phyloP scores from a whole-genome alignment of 805 yeast genomes.

The Yarrowia porcina region DNA sequence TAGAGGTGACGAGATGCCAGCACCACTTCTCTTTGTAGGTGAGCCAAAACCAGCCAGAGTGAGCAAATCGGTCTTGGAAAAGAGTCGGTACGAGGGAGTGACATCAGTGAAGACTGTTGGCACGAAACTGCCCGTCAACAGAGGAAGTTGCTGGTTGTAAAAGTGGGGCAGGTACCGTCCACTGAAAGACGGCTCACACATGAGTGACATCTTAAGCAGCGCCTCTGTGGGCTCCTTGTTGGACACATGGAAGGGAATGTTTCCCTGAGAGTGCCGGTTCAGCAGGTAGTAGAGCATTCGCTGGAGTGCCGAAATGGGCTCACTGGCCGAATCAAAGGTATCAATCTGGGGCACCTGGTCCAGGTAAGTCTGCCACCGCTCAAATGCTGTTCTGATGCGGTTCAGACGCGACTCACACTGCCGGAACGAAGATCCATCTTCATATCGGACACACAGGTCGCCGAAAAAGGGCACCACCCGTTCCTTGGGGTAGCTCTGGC shows the following conservation, averaged over 20 bases:
- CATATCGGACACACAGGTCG: conserved; percentile 60
- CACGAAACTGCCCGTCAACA: conserved; percentile 59
- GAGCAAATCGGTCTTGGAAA: conserved; percentile 50
- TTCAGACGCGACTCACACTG: conserved; percentile 65
- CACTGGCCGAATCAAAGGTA: conserved; percentile 35
- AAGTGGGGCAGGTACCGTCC: conserved; percentile 47
- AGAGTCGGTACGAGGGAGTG: conserved; percentile 54
- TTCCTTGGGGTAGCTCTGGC: conserved; percentile 67
- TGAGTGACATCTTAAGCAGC: conserved; percentile 62
- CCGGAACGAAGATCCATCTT: conserved; percentile 42
- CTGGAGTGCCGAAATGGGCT: conserved; percentile 39
- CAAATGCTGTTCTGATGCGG: conserved; percentile 66
- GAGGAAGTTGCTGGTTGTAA: conserved; percentile 51
- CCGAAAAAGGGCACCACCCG: conserved; percentile 89
- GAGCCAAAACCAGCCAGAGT: conserved; percentile 51
- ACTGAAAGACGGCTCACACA: conserved; percentile 57
- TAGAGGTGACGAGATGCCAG: conserved; percentile 25
- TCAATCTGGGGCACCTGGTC: conserved; percentile 47
- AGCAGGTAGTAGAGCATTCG: conserved; percentile 47
- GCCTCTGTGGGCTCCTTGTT: conserved; percentile 37
- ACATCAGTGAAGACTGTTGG: conserved; percentile 63
- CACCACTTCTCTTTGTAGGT: conserved; percentile 16
- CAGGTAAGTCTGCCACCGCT: conserved; percentile 78
- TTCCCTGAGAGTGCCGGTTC: conserved; percentile 42
- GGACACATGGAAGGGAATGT: conserved; percentile 37